Conservation (phyloP, 106 monocot genomes). For the Acorus gramineus region DNA sequence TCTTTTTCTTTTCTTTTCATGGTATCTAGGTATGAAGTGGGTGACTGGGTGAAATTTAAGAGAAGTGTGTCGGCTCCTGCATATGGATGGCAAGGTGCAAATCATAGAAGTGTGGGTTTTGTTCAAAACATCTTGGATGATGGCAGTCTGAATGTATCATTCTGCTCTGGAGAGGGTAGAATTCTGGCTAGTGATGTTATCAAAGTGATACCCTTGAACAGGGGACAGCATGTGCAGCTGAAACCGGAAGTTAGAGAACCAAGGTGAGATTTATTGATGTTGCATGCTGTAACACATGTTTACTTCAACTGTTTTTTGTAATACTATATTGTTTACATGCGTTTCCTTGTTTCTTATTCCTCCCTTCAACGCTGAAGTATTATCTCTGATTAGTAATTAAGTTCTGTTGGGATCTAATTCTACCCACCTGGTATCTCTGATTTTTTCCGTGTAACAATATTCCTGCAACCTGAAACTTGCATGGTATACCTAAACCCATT, state of each 20-base stretch:
- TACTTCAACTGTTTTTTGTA: neutral
- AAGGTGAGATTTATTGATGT: slow-evolving; percentile 32
- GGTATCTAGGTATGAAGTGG: slow-evolving; percentile 65
- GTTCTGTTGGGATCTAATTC: too few species aligned
- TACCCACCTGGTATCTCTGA: too few species aligned
- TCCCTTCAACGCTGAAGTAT: too few species aligned
- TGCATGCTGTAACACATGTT: neutral
- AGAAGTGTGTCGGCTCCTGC: slow-evolving; percentile 49
- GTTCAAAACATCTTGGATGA: slow-evolving; percentile 51
- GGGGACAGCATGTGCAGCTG: slow-evolving; percentile 92
- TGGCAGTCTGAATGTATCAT: slow-evolving; percentile 64
- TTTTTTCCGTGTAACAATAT: too few species aligned
- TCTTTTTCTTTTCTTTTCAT: neutral
- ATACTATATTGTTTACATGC: too few species aligned
- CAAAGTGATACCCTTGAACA: slow-evolving; percentile 87
- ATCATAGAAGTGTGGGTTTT: slow-evolving; percentile 74
- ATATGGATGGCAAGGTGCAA: slow-evolving; percentile 91
- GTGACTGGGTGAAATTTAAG: slow-evolving; percentile 91
- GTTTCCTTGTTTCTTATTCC: too few species aligned
- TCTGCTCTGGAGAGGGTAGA: slow-evolving; percentile 82
- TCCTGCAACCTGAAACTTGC: too few species aligned
- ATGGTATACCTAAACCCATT: too few species aligned
- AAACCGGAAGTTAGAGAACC: slow-evolving; percentile 69
- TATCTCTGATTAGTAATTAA: too few species aligned
- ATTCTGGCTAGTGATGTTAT: slow-evolving; percentile 60